These are phyloP conservation scores for Pseudogymnoascus sp. DNA, from an alignment of 2,329 filamentous ascomycete species.

Conservation along the genomic window DNA sequence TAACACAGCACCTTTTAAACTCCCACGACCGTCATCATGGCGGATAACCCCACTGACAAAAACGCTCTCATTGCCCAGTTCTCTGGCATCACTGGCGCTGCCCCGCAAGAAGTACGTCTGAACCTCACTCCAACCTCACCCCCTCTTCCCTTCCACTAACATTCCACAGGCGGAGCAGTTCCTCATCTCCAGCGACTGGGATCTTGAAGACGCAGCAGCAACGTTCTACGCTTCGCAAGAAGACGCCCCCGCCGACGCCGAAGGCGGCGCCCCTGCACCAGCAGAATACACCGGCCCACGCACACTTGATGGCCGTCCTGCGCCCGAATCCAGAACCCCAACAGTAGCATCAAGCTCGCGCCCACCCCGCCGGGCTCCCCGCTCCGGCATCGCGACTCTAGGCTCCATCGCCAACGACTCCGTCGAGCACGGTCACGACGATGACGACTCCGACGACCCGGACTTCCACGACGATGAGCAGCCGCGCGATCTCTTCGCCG, in stretches of 20 bases:
- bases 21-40: slow-evolving; percentile 28
- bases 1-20: slow-evolving; percentile 21
- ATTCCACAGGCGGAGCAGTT: slow-evolving; percentile 55
- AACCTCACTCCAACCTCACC: not conserved
- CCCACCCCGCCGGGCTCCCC: slow-evolving; percentile 19
- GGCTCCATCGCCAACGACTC: slow-evolving; percentile 38
- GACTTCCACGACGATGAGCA: slow-evolving; percentile 49
- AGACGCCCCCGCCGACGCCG: slow-evolving; percentile 37
- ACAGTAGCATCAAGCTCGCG: slow-evolving; percentile 21
- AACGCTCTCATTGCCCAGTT: slow-evolving; percentile 46
- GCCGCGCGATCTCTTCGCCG: slow-evolving; percentile 67
- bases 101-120: slow-evolving; percentile 38
- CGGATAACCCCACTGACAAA: slow-evolving; percentile 26
- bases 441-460: slow-evolving; percentile 54
- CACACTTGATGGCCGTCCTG: slow-evolving; percentile 56
- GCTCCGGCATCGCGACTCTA: slow-evolving; percentile 51
- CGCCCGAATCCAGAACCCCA: slow-evolving; percentile 36
- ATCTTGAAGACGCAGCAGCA: slow-evolving; percentile 54
- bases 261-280: slow-evolving; percentile 30
- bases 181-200: slow-evolving; percentile 58
- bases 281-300: slow-evolving; percentile 52
- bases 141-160: slow-evolving; percentile 10
- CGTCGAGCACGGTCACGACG: slow-evolving; percentile 44
- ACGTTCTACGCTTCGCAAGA: slow-evolving; percentile 55
- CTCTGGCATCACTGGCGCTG: slow-evolving; percentile 46